These are phyloP conservation scores for Mycena epipterygia DNA, from an alignment of 768 basidiomycete species.

Conservation along the genomic window DNA sequence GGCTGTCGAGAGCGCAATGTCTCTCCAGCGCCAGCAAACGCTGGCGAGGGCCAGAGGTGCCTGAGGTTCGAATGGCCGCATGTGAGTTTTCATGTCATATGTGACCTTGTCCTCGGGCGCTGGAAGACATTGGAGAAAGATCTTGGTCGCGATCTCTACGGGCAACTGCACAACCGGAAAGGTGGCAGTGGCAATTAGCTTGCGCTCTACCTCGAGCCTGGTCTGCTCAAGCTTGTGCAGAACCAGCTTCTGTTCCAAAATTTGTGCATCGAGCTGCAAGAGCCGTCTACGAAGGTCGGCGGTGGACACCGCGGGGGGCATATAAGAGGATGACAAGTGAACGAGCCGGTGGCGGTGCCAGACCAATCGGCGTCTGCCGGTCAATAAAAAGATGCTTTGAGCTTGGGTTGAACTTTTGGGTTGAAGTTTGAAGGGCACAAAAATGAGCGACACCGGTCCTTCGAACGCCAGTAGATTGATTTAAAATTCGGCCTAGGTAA, in stretches of 20 bases:
- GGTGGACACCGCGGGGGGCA: background rate
- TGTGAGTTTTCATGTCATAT: background rate
- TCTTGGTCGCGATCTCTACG: conserved; percentile 6
- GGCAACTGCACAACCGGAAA: conserved; percentile 10
- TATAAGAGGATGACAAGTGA: background rate
- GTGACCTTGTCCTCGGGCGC: no score
- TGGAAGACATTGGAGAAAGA: conserved; percentile 4
- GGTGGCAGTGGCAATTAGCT: background rate
- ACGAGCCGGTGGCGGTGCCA: no score
- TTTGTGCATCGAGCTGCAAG: background rate
- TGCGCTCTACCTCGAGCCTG: background rate
- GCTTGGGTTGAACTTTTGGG: no score
- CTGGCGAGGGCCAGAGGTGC: background rate
- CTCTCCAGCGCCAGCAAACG: conserved; percentile 16
- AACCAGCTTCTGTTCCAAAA: background rate
- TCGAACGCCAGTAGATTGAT: no score
- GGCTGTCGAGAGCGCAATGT: conserved; percentile 9
- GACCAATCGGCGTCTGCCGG: no score
- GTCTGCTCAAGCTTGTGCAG: background rate
- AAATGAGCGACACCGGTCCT: no score
- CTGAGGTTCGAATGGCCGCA: background rate
- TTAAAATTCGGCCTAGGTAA: no score
- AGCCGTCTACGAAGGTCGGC: background rate
- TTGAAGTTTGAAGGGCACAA: no score
- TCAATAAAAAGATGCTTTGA: no score